Percentiles rank a stretch among this genome's conserved stretches.
phyloP scores from a whole-genome alignment of 176 grass and related monocot genomes.

The Carex parvula region DNA sequence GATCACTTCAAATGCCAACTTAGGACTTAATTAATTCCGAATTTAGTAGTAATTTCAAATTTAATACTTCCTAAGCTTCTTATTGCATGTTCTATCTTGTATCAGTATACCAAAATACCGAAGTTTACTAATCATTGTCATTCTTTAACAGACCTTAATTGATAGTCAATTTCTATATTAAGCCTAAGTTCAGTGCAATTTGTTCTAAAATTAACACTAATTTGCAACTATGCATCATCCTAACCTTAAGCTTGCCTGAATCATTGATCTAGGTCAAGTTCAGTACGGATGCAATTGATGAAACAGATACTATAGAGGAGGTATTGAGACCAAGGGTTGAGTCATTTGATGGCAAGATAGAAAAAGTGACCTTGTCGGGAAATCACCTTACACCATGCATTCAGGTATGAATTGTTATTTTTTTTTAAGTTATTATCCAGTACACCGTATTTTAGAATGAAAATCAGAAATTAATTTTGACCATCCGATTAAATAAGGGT shows the following conservation, averaged over 20 bases:
- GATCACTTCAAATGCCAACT: background rate
- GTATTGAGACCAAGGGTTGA: slow-evolving; percentile 59
- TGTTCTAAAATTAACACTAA: background rate
- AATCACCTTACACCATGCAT: slow-evolving; percentile 91
- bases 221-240: background rate
- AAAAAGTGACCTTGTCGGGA: slow-evolving; percentile 62
- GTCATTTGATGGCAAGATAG: slow-evolving; percentile 54
- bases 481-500: no score
- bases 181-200: background rate
- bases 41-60: background rate
- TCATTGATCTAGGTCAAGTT: slow-evolving; percentile 68
- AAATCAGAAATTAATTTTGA: no score
- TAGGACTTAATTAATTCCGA: background rate
- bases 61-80: background rate
- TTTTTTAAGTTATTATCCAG: no score
- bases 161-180: background rate
- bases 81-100: background rate
- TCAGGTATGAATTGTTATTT: slow-evolving; percentile 44
- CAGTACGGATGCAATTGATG: slow-evolving; percentile 74
- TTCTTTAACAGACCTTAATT: background rate
- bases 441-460: no score
- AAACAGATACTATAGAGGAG: slow-evolving; percentile 71
- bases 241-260: background rate
- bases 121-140: background rate
- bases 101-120: background rate